Conservation (phyloP, 2,329 filamentous ascomycete species). For the Aspergillus neotritici region DNA sequence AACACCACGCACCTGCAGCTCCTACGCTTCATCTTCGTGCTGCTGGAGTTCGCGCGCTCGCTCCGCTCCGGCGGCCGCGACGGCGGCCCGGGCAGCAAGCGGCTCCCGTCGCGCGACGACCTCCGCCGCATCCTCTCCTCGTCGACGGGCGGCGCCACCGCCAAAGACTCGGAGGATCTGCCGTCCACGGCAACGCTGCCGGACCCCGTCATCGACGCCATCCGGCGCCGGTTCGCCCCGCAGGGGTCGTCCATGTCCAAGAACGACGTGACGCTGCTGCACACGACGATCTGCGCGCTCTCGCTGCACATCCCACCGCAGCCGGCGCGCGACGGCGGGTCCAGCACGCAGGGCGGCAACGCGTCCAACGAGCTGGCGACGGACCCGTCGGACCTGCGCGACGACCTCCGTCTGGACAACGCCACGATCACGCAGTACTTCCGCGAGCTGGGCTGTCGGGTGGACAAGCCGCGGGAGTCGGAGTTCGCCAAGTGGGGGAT, state of each 20-base stretch:
- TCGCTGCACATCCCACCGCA: constrained; percentile 43
- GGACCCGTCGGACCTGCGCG: constrained; percentile 41
- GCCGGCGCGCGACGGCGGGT: constrained; percentile 32
- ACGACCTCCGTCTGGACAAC: constrained; percentile 40
- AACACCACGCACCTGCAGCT: constrained; percentile 40
- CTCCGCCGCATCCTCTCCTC: constrained; percentile 34
- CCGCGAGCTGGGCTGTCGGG: constrained; percentile 42
- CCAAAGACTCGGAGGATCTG: too few relatives aligned
- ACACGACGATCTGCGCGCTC: constrained; percentile 43
- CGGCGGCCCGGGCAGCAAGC: constrained; percentile 34
- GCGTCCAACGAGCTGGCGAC: constrained; percentile 36
- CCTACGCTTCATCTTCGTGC: constrained; percentile 41
- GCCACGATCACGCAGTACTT: constrained; percentile 36
- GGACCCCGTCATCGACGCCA: constrained; percentile 36
- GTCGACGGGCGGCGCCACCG: constrained; percentile 19
- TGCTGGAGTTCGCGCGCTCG: constrained; percentile 38
- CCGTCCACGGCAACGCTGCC: constrained; percentile 26
- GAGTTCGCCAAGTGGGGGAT: constrained; percentile 41
- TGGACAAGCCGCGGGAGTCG: constrained; percentile 37
- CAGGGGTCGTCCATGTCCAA: constrained; percentile 30
- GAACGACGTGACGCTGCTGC: constrained; percentile 39
- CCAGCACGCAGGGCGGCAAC: constrained; percentile 33
- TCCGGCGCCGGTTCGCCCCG: constrained; percentile 40
- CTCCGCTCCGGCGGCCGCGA: constrained; percentile 27
- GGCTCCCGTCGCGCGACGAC: constrained; percentile 36